A percentile compares a stretch with the other conserved stretches of the same genome.
Evolutionary conservation across 805 yeast species (phyloP).

Genomic region (Wickerhamiella sergipiensis): DNA sequence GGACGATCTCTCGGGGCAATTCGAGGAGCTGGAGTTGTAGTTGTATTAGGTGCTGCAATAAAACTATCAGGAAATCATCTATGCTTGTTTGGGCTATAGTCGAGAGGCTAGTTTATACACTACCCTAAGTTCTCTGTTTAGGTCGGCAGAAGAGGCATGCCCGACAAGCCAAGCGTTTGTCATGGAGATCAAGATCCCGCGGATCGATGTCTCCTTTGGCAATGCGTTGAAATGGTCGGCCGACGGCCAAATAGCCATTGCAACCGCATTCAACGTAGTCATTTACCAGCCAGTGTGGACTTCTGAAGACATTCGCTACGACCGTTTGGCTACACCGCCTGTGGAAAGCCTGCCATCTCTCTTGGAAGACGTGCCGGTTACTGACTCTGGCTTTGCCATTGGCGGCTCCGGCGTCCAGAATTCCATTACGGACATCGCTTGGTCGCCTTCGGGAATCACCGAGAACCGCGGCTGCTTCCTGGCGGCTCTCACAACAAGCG

Average conservation of each 20-base stretch:
- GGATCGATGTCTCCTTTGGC: slow-evolving; percentile 2
- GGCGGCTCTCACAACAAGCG: slow-evolving; percentile 1
- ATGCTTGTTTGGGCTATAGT: too few relatives aligned
- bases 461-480: slow-evolving; percentile 1
- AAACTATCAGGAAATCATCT: too few relatives aligned
- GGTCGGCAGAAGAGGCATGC: too few relatives aligned
- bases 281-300: slow-evolving; percentile 1
- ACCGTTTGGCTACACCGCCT: neutral
- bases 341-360: neutral
- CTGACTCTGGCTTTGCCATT: neutral
- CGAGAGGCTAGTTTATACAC: too few relatives aligned
- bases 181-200: slow-evolving; percentile 4
- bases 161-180: neutral
- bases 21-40: slow-evolving; percentile 14
- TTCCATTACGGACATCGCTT: slow-evolving; percentile 1
- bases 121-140: too few relatives aligned
- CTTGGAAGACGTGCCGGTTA: neutral
- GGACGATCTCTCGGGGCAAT: slow-evolving; percentile 20
- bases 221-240: slow-evolving; percentile 3
- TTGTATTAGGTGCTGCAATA: neutral
- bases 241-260: slow-evolving; percentile 4
- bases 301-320: neutral
- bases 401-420: neutral
- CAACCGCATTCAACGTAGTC: neutral
- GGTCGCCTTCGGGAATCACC: slow-evolving; percentile 4